phyloP scores from a whole-genome alignment of 805 yeast species.

The Suhomyces sp. region DNA sequence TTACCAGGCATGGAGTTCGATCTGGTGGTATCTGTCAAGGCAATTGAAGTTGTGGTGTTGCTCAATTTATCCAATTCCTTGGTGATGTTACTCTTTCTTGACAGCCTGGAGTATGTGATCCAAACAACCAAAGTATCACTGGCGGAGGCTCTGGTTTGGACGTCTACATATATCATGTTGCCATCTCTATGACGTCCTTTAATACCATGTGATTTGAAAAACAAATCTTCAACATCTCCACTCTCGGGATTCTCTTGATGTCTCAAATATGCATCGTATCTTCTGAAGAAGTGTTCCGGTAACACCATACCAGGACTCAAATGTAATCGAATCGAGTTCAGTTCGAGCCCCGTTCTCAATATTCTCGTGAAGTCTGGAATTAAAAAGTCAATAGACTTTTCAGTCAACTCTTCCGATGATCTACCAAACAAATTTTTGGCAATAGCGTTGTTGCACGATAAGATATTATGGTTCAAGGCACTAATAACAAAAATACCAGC shows the following conservation, averaged over 20 bases:
- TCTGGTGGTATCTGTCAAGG: conserved; percentile 2
- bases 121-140: conserved; percentile 64
- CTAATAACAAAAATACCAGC: conserved; percentile 81
- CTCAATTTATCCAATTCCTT: conserved; percentile 26
- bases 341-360: conserved; percentile 38
- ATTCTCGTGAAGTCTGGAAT: conserved; percentile 61
- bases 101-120: conserved; percentile 75
- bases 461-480: conserved; percentile 44
- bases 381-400: conserved; percentile 49
- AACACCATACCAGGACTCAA: conserved; percentile 67
- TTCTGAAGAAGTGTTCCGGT: conserved; percentile 89
- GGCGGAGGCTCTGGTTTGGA: conserved; percentile 72
- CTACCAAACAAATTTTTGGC: conserved; percentile 77
- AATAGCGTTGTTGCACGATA: conserved; percentile 78
- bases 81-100: conserved; percentile 19
- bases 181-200: conserved; percentile 73
- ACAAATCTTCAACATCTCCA: conserved; percentile 46
- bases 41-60: conserved; percentile 15
- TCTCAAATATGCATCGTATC: conserved; percentile 48
- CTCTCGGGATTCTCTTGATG: conserved; percentile 12
- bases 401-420: conserved; percentile 43
- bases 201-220: conserved; percentile 63
- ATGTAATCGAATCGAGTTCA: conserved; percentile 18
- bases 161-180: conserved; percentile 59
- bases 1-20: background rate